Conservation (phyloP, 2,329 filamentous ascomycete genomes). For the Ophiostoma sp. region DNA sequence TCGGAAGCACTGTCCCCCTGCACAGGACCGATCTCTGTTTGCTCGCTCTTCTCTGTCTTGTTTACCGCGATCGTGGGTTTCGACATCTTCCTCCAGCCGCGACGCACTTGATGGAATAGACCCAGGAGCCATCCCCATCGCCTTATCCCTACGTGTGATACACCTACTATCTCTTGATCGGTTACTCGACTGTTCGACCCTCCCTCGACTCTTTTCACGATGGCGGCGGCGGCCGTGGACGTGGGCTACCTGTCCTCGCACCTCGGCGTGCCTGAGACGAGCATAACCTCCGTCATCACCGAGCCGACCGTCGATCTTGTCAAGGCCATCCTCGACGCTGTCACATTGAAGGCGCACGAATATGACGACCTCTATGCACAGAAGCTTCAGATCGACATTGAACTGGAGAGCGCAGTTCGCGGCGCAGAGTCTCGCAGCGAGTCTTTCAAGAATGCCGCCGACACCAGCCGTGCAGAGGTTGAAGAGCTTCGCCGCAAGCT, state of each 20-base stretch:
- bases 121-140: background rate
- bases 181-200: background rate
- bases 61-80: constrained; percentile 6
- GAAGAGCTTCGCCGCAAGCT: constrained; percentile 76
- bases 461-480: constrained; percentile 77
- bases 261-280: constrained; percentile 61
- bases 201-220: constrained; percentile 33
- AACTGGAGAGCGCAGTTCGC: constrained; percentile 84
- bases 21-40: background rate
- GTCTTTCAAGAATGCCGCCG: constrained; percentile 71
- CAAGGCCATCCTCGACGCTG: constrained; percentile 63
- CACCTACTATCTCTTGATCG: background rate
- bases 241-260: constrained; percentile 67
- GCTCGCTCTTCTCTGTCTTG: background rate
- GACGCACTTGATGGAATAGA: background rate
- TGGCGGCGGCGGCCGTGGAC: constrained; percentile 60
- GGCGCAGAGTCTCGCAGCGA: constrained; percentile 77
- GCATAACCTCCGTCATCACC: constrained; percentile 55
- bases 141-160: background rate
- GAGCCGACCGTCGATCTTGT: constrained; percentile 75
- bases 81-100: background rate
- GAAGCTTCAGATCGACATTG: constrained; percentile 83
- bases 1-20: background rate
- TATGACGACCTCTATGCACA: constrained; percentile 76
- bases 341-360: constrained; percentile 74